These are phyloP conservation scores for Holtermannia corniformis DNA, from an alignment of 768 basidiomycete genomes.

Conservation along the genomic window DNA sequence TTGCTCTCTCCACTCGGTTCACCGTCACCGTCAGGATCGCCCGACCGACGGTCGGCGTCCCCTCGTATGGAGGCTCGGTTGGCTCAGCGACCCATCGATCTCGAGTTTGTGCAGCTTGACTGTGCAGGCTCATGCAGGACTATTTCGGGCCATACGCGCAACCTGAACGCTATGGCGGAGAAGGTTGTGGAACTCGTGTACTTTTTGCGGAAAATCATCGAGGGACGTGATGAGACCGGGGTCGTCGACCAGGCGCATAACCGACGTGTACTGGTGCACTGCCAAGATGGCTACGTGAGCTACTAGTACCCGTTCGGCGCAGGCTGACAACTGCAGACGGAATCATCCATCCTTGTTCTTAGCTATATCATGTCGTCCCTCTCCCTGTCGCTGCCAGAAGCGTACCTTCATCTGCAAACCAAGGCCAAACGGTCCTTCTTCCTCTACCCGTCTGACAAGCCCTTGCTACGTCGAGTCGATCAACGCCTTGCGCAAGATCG, in stretches of 20 bases:
- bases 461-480: conserved; percentile 63
- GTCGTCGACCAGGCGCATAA: conserved; percentile 3
- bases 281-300: conserved; percentile 38
- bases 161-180: conserved; percentile 24
- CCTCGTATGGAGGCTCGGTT: conserved; percentile 13
- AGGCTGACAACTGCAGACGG: conserved; percentile 50
- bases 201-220: conserved; percentile 30
- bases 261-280: conserved; percentile 28
- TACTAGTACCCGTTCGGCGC: neutral
- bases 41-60: conserved; percentile 3
- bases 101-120: conserved; percentile 18
- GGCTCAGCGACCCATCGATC: conserved; percentile 4
- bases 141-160: conserved; percentile 18
- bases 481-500: conserved; percentile 41
- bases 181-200: conserved; percentile 29
- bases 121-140: conserved; percentile 29
- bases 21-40: conserved; percentile 2
- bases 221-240: conserved; percentile 17
- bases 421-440: conserved; percentile 62
- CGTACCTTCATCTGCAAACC: conserved; percentile 78
- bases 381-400: conserved; percentile 60
- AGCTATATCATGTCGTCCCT: conserved; percentile 65
- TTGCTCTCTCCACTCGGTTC: conserved; percentile 14
- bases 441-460: conserved; percentile 74
- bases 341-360: conserved; percentile 78